Evolutionary conservation across 73 alveolate species (phyloP), one percentile per base, ranked within the genome.

Genomic region (Symbiodinium pilosum): DNA sequence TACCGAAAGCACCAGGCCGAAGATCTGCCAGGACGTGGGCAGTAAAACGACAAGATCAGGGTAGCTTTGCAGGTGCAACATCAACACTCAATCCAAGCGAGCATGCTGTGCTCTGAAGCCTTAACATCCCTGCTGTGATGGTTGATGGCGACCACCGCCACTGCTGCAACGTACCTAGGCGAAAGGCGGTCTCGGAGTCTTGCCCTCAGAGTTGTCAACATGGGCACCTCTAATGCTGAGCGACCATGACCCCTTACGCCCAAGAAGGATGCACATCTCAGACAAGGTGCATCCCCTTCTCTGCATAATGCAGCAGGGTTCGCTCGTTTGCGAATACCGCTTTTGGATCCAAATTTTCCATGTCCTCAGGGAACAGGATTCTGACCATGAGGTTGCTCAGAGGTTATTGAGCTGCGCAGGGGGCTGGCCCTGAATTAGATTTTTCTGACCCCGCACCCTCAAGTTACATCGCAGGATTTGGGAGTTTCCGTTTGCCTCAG

Each of bases 271-370:
- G 59, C 59, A 47, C 14, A 59, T 14, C 24, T 24, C 51, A 2
- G 54, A 8, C 97, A 32, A 32, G 97, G 56, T 5, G 52, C 97
- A 91, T 91, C 42, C 97, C 98, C 4, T 93, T 93, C 84, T 93
- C 98, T 34, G 98, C 98, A 30, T 93, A 93, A 84, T 93, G 98
- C 24, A 93, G 93, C 69, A 93, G 30, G 4, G 98, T 93, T 47
- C 98, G 87, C 71, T 93, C 98, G 43, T 93, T 93, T 64, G 98
- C 98, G 85, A 93, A 77, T 40, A 93, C 92, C 0, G 98, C 98
- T 36, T 93, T 93, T 42, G 98, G 98, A 43, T 93, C 98, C 83
- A 93, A 30, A 9, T 91, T 91, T 5, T 91, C 97, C 97, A 91
- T 91, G 56, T 91, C 97, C 97, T 91, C 64, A 21, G 94, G 36